Percentiles rank a stretch among this genome's conserved stretches.
These are phyloP conservation scores for Apiospora hydei DNA, from an alignment of 2,329 filamentous ascomycete species.

Conservation along the genomic window DNA sequence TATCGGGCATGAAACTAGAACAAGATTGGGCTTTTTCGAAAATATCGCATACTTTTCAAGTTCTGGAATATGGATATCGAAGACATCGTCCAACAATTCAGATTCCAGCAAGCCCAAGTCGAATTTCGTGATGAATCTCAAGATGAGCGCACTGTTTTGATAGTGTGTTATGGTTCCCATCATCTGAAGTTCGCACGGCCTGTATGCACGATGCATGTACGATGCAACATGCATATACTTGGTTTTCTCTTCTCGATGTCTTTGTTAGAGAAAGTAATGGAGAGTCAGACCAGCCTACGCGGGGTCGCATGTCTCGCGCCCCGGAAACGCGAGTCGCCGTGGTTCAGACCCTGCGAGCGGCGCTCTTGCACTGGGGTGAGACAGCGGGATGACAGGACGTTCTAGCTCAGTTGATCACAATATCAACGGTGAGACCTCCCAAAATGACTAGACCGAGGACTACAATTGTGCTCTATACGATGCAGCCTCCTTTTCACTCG, in stretches of 20 bases:
- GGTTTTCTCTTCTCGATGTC: too few species aligned
- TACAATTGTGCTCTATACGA: too few species aligned
- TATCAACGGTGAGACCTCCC: not conserved
- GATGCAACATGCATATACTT: too few species aligned
- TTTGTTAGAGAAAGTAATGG: too few species aligned
- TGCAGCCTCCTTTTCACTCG: too few species aligned
- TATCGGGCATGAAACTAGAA: not conserved
- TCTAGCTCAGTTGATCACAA: not conserved
- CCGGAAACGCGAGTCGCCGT: not conserved
- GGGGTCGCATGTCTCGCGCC: not conserved
- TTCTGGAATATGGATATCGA: not conserved
- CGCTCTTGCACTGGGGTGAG: not conserved
- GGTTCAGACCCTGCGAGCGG: constrained; percentile 7
- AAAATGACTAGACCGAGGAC: not conserved
- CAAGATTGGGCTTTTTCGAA: not conserved
- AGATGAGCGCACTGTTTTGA: not conserved
- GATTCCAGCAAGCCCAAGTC: not conserved
- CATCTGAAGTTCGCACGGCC: not conserved
- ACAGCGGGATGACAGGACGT: not conserved
- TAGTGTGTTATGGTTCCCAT: not conserved
- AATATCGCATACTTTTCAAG: not conserved
- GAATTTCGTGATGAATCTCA: not conserved
- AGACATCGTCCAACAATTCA: not conserved
- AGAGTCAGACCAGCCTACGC: too few species aligned
- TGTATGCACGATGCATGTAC: not conserved